Evolutionary conservation across 2,329 filamentous ascomycete species (phyloP), one percentile per base, ranked within the genome.

Genomic region (Ophiocordyceps unilateralis): DNA sequence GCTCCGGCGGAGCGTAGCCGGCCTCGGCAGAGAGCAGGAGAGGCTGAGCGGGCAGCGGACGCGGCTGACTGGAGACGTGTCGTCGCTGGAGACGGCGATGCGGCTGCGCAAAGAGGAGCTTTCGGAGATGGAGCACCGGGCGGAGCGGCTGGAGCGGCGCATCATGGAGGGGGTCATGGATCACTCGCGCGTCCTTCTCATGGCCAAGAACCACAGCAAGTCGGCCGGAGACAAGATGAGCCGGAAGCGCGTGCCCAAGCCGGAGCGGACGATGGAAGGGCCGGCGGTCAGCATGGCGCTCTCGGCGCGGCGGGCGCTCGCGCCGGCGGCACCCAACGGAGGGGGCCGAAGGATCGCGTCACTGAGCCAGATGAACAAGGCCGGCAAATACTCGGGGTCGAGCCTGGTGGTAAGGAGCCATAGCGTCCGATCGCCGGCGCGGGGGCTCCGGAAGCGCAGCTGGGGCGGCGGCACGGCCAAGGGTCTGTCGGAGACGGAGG

Each of bases 101-200:
- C 77, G 81, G 17, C 79, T 96, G 44, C 82, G 91, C 43, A 82
- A 85, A 39, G 89, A 96, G 51, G 91, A 96, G 63, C 76, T 98
- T 46, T 78, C 85, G 39, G 73, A 83, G 22, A 95, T 98, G 83
- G 89, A 96, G 58, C 68, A 74, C 11, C 83, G 89, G 48, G 91
- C 89, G 3, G 87, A 95, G 58, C 76, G 78, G 4, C 70, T 98
- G 21, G 91, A 98, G 64, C 83, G 88, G 42, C 80, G 91, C 22
- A 94, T 98, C 51, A 67, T 98, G 26, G 89, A 96, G 50, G 88
- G 89, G 22, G 85, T 96, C 48, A 93, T 98, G 65, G 88, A 96
- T 53, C 89, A 96, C 58, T 95, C 89, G 19, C 82, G 89, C 7
- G 79, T 89, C 22, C 70, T 95, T n/a, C 74, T 96, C 45, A 83